Evolutionary conservation across 2,329 filamentous ascomycete genomes (phyloP), one percentile per base, ranked within the genome.

Genomic region (Ophiostoma perfectum): DNA sequence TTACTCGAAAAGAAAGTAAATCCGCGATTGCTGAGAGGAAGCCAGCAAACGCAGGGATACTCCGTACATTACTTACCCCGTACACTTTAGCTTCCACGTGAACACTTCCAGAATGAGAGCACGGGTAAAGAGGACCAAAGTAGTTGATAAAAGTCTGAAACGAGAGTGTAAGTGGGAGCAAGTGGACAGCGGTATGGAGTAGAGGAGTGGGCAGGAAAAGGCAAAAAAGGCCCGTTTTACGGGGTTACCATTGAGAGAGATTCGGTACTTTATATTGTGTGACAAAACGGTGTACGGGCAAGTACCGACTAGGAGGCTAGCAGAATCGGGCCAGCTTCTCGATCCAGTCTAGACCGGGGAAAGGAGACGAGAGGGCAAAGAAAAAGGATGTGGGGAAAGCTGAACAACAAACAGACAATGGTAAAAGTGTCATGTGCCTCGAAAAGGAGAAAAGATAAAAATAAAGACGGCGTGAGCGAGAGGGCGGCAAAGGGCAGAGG

Each of bases 211-310:
- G 27, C 27, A 27, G 27, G 27, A 27, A 27, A 27, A 27, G 38
- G 38, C 16, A 42, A 42, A 63, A 63, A 63, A 18, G 60, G 60
- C 60, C 60, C 60, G n/a, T 63, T 63, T 63, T 63, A 63, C 60
- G 60, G 60, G 39, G 60, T 63, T 41, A 16, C 16, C 16, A 14
- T 42, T 16, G 38, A 38, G 14, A 41, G n/a, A 41, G 16, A 11
- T n/a, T 39, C 36, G 39, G 38, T 44, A 63, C 60, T 63, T 63
- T 7, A 3, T 8, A 27, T 63, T 41, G 3, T 3, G 38, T 11
- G 38, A 9, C 16, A 42, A 9, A 12, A 4, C 42, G 60, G 60
- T 42, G 38, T n/a, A 16, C 6, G 60, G 2, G 12, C 8, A 63
- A 18, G 60, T 63, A 63, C 36, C 38, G 39, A 36, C 6, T 8